Evolutionary conservation across 768 basidiomycete species (phyloP), one percentile per base, ranked within the genome.

Genomic region (Boletales sp.): DNA sequence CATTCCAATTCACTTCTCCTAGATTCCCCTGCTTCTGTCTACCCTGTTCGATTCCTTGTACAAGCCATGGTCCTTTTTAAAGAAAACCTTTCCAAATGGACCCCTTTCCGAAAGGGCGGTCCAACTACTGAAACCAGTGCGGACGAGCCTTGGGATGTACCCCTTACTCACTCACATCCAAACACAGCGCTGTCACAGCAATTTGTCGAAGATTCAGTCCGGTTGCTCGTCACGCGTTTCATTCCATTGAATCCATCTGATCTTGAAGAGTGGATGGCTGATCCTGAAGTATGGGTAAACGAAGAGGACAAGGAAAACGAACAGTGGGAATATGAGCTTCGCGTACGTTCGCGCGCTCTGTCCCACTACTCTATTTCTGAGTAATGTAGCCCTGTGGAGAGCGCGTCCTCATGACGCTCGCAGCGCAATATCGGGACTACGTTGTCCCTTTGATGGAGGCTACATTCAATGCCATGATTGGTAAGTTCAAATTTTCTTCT

Each of bases 211-310:
- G 80, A 81, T 50, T 86, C 84, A 8, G 86, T 85, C 32, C 74
- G 81, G 52, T 71, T 94, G 8, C 78, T 99, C 9, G 79, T 99
- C 18, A 85, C 84, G 19, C 80, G 87, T 9, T 86, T 95, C 60
- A 84, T 99, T 65, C 91, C 90, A 12, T 72, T 99, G 40, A 87
- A 86, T 47, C 77, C 87, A 6, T 70, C 77, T 2, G 95, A 97
- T 66, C 75, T 97, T 10, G 82, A 91, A 55, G 78, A 77, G 5
- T 93, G 94, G 90, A 76, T 85, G 69, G 76, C 78, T 14, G 91
- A 94, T 63, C 93, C 94, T 0, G 95, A 99, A 72, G 90, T 94
- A 59, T 99, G 93, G 91, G 80, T 95, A 11, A 90, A 91, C 51
- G 68, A 82, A 10, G 93, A 97, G 67, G 91, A 92, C 51, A 85